A percentile compares a stretch with the other conserved stretches of the same genome.
These are phyloP conservation scores for Diplotaxis tenuifolia DNA, from an alignment of 345 rosid species.

Conservation along the genomic window DNA sequence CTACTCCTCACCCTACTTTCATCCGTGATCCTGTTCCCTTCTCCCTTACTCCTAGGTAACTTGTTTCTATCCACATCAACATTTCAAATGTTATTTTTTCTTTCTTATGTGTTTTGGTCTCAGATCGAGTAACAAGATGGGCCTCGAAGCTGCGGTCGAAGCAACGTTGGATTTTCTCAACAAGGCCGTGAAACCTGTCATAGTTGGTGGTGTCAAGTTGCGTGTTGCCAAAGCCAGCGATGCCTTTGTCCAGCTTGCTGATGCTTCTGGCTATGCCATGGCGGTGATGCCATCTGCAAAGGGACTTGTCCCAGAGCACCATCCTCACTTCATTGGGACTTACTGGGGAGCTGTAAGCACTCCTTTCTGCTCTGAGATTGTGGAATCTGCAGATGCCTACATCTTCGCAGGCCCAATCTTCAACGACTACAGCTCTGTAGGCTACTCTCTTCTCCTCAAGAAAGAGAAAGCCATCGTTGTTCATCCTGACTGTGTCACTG, in stretches of 20 bases:
- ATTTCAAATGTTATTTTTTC: too few relatives aligned
- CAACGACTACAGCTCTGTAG: slow-evolving; percentile 51
- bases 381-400: slow-evolving; percentile 61
- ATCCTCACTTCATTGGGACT: slow-evolving; percentile 54
- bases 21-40: slow-evolving; percentile 48
- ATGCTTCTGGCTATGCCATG: slow-evolving; percentile 48
- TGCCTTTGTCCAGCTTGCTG: slow-evolving; percentile 45
- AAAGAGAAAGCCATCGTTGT: slow-evolving; percentile 54
- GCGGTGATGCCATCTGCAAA: slow-evolving; percentile 63
- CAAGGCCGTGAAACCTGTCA: slow-evolving; percentile 60
- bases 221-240: slow-evolving; percentile 47
- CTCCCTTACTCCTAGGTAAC: slow-evolving; percentile 42
- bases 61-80: too few relatives aligned
- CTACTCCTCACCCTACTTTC: slow-evolving; percentile 54
- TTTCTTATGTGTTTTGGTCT: neutral
- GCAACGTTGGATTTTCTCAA: slow-evolving; percentile 52
- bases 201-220: slow-evolving; percentile 55
- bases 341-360: slow-evolving; percentile 61
- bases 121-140: slow-evolving; percentile 49
- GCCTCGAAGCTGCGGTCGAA: slow-evolving; percentile 52
- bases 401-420: slow-evolving; percentile 58
- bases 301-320: slow-evolving; percentile 56
- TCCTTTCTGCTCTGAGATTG: slow-evolving; percentile 53
- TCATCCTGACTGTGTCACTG: slow-evolving; percentile 54
- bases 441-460: slow-evolving; percentile 52